phyloP scores from a whole-genome alignment of 768 basidiomycete species.

The Leccinellum rugosiceps region DNA sequence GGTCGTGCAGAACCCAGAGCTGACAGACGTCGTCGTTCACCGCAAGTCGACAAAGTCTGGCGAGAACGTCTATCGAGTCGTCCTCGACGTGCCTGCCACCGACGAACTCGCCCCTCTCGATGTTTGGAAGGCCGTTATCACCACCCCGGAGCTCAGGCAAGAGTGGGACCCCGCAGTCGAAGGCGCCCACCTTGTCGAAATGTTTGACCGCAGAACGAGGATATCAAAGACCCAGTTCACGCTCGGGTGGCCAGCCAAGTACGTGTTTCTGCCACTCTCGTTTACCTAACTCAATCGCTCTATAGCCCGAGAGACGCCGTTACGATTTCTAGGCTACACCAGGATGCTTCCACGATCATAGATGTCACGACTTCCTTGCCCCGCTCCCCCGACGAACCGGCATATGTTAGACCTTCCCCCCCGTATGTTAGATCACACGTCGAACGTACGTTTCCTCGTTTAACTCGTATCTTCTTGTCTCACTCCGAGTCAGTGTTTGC shows the following conservation, averaged over 20 bases:
- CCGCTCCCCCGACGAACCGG: slow-evolving; percentile 85
- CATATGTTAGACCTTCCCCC: slow-evolving; percentile 86
- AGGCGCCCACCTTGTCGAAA: slow-evolving; percentile 74
- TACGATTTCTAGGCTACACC: slow-evolving; percentile 84
- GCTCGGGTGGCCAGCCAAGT: slow-evolving; percentile 97
- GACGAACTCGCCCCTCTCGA: slow-evolving; percentile 61
- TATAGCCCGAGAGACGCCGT: slow-evolving; percentile 88
- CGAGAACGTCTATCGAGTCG: slow-evolving; percentile 76
- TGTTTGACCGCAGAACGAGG: slow-evolving; percentile 81
- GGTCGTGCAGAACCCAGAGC: slow-evolving; percentile 49
- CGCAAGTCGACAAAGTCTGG: slow-evolving; percentile 65
- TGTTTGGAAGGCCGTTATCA: slow-evolving; percentile 76
- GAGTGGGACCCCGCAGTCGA: slow-evolving; percentile 96
- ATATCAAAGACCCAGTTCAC: slow-evolving; percentile 89
- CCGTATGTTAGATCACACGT: slow-evolving; percentile 91
- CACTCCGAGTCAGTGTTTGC: slow-evolving; percentile 62
- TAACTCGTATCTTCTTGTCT: slow-evolving; percentile 1
- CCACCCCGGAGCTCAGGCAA: slow-evolving; percentile 82
- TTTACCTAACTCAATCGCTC: not conserved
- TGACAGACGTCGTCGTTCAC: slow-evolving; percentile 75
- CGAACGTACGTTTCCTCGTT: slow-evolving; percentile 46
- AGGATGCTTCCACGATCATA: slow-evolving; percentile 78
- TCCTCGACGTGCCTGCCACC: slow-evolving; percentile 71
- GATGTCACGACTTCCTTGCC: slow-evolving; percentile 94
- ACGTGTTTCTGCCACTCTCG: slow-evolving; percentile 39